Evolutionary conservation across 2,329 filamentous ascomycete genomes (phyloP), one percentile per base, ranked within the genome.

Genomic region (Neurospora sp.): DNA sequence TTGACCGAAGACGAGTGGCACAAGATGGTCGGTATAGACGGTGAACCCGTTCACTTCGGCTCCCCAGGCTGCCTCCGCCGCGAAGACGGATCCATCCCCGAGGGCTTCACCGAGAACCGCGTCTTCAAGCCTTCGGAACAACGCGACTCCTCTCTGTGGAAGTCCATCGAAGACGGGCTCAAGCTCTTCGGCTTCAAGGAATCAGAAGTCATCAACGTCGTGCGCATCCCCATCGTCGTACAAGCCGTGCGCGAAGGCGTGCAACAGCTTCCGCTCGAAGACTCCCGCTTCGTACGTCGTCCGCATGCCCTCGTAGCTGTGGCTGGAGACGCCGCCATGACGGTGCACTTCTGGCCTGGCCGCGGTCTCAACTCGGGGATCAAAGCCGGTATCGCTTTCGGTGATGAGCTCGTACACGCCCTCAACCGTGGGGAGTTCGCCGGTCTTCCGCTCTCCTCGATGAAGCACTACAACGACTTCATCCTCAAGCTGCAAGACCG

Each of bases 261-360:
- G 2, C 77, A 78, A 37, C 69, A 70, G 57, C 71, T 80, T 6
- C 76, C 75, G 0, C 72, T 74, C 0, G 71, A 71, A 17, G 78
- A 79, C 66, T 75, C 75, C 4, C 71, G 71, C 23, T 74, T 69
- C 11, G 69, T 78, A 57, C 71, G 69, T 10, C 76, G 77, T 0
- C 76, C 78, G 1, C 78, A 79, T 19, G 78, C 74, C 0, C 75
- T 80, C 1, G 78, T 79, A 0, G 77, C 78, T 0, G 76, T 80
- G 1, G 78, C 79, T 0, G 79, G 78, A 1, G 79, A 80, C 41
- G 77, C 78, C 1, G 77, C 77, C 33, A 80, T 80, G 77, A 79
- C 77, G 8, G 79, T 80, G 3, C 78, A 80, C 69, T 80, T 80
- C 67, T 80, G 78, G 79, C 78, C 79, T 0, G 79, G 79, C 0